Evolutionary conservation across 202 grass and related monocot species (phyloP), one percentile per base, ranked within the genome.

Genomic region (Hordeum pubiflorum): DNA sequence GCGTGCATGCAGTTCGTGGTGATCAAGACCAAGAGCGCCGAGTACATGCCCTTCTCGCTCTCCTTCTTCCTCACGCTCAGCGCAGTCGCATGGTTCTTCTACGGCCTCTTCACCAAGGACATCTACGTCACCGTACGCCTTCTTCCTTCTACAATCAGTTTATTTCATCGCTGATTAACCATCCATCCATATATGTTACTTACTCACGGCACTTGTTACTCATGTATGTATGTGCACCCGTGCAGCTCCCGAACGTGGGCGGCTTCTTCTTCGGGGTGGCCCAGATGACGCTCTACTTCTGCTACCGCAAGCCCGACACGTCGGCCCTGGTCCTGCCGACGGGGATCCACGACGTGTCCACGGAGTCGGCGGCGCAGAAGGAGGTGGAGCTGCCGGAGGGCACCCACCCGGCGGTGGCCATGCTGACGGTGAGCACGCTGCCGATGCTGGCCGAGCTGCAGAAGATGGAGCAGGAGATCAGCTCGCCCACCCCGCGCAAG

Each of bases 31-130:
- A 97, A 88, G 84, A 97, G 95, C 58, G 92, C 91, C 0, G 95
- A 97, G 82, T 97, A 89, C 88, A 94, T 97, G 95, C 95, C 95
- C 32, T 94, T 94, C 67, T 82, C 69, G 17, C 90, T 94, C 13
- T 94, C 94, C 44, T 86, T 88, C 76, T 97, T 97, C 86, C 95
- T 97, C 86, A 94, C 92, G 14, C 29, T 91, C 39, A 97, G 95
- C 56, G 95, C 95, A 40, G 74, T 94, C 75, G 82, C 85, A 0
- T 97, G 95, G 95, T 92, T 94, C 72, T 83, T 91, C 44, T 94
- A 97, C 63, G 92, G 95, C 10, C 84, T 92, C 63, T 89, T 97
- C 79, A 94, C 88, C 54, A 78, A 91, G 31, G 95, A 94, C 74
- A 56, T 92, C 69, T 97, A 94, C 65, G 79, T 97, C 72, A 81